These are phyloP conservation scores for Metarhizium humberi DNA, from an alignment of 2,329 filamentous ascomycete genomes.

Conservation along the genomic window DNA sequence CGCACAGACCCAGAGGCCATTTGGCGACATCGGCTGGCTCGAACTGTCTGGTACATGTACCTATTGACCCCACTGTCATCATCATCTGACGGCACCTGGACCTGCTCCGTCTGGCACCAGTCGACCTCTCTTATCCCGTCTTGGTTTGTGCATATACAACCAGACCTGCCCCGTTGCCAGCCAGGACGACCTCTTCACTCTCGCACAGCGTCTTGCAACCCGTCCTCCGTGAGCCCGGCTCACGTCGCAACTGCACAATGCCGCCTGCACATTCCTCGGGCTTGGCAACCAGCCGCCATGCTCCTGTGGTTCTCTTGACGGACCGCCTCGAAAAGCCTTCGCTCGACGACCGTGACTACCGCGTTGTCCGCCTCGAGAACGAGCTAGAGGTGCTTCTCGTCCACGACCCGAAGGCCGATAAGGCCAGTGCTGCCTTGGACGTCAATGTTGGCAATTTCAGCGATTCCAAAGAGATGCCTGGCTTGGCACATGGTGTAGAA, in stretches of 20 bases:
- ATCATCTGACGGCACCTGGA: too few species aligned
- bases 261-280: constrained; percentile 23
- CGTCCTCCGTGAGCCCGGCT: background rate
- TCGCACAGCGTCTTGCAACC: background rate
- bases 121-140: background rate
- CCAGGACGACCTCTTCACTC: background rate
- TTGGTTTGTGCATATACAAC: background rate
- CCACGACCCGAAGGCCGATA: constrained; percentile 91
- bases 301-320: constrained; percentile 38
- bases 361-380: constrained; percentile 78
- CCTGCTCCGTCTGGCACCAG: background rate
- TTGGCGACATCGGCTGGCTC: too few species aligned
- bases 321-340: constrained; percentile 73
- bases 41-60: too few species aligned
- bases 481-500: constrained; percentile 93
- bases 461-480: constrained; percentile 81
- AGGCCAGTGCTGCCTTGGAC: constrained; percentile 89
- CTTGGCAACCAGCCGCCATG: constrained; percentile 19
- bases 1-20: too few species aligned
- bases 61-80: too few species aligned
- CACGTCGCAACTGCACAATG: constrained; percentile 15
- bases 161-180: constrained; percentile 1
- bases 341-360: constrained; percentile 78
- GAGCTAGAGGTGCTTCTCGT: constrained; percentile 85
- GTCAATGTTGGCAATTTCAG: constrained; percentile 95